Conservation (phyloP, 1,284 basidiomycete species). For the Golubevia pallescens region DNA sequence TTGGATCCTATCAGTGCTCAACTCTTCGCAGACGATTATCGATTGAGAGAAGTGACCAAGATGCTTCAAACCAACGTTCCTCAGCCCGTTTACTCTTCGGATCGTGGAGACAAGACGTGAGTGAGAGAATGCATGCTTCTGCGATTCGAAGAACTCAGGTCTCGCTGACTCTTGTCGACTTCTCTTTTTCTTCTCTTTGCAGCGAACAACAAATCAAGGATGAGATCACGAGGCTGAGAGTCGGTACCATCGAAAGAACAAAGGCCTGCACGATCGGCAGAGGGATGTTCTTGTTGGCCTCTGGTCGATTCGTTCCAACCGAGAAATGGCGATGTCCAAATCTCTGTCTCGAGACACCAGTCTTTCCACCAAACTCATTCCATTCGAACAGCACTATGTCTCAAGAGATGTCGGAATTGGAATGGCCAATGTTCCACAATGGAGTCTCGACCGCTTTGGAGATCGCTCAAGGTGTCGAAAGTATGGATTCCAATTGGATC, state of each 20-base stretch:
- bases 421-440: conserved; percentile 97
- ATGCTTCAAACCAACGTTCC: conserved; percentile 44
- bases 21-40: conserved; percentile 45
- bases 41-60: conserved; percentile 48
- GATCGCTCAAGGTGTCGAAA: conserved; percentile 76
- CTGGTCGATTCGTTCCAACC: conserved; percentile 34
- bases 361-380: not conserved
- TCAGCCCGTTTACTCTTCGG: conserved; percentile 29
- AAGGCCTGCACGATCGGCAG: conserved; percentile 47
- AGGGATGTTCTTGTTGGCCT: conserved; percentile 51
- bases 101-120: conserved; percentile 31
- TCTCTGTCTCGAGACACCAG: conserved; percentile 23
- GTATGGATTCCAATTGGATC: conserved; percentile 56
- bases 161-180: not conserved
- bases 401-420: conserved; percentile 65
- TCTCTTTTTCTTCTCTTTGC: not conserved
- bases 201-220: not conserved
- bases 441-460: conserved; percentile 86
- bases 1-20: conserved; percentile 47
- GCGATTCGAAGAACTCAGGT: conserved; percentile 2
- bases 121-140: conserved; percentile 23
- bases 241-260: conserved; percentile 35
- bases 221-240: not conserved
- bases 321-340: conserved; percentile 42
- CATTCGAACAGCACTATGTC: too few species aligned